Conservation (phyloP, 2,329 filamentous ascomycete species). For the Lasiodiplodia theobromae region DNA sequence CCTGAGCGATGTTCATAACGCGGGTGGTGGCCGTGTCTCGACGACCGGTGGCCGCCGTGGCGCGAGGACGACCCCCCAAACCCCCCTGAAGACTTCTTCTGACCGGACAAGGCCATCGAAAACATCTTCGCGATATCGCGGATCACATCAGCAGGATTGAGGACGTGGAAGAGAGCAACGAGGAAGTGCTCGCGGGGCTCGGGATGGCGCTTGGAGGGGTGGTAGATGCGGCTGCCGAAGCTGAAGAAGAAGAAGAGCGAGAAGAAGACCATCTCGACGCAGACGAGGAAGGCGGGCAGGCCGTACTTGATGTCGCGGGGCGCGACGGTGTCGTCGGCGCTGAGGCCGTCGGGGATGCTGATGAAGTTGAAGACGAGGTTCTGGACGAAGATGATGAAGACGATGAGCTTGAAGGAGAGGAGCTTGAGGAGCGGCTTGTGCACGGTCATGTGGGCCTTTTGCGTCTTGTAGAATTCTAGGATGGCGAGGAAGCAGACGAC, state of each 20-base stretch:
- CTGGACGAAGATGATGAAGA: constrained; percentile 38
- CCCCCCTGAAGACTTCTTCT: too few species aligned
- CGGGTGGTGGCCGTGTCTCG: too few species aligned
- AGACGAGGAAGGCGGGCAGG: constrained; percentile 36
- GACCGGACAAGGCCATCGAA: too few species aligned
- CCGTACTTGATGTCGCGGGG: constrained; percentile 38
- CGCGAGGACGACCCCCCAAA: too few species aligned
- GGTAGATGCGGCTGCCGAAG: constrained; percentile 34
- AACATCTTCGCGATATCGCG: background rate
- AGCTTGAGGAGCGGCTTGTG: constrained; percentile 36
- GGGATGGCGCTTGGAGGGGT: background rate
- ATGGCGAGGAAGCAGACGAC: constrained; percentile 34
- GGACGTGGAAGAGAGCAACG: background rate
- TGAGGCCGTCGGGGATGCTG: constrained; percentile 32
- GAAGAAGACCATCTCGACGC: constrained; percentile 37
- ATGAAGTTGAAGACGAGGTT: constrained; percentile 37
- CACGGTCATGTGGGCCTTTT: constrained; percentile 31
- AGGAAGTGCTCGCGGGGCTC: background rate
- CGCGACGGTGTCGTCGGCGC: background rate
- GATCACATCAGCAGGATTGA: background rate
- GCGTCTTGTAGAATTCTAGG: constrained; percentile 34
- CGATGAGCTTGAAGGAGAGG: constrained; percentile 40
- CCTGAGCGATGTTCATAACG: too few species aligned
- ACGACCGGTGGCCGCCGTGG: too few species aligned
- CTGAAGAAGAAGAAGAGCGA: constrained; percentile 38